phyloP scores from a whole-genome alignment of 75 land plant genomes.

The Adiantum capillusveneris region DNA sequence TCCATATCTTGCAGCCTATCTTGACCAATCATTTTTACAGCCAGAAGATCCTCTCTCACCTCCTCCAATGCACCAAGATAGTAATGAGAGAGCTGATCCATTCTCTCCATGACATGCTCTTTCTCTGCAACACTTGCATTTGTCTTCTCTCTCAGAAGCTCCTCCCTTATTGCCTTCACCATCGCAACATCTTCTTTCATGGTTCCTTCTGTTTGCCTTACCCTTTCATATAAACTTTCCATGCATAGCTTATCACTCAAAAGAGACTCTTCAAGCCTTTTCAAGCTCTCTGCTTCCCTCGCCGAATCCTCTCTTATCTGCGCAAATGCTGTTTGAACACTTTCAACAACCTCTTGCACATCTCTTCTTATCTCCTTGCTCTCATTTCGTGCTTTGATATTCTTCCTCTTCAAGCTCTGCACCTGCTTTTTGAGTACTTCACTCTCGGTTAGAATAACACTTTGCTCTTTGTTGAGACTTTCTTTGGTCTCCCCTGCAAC shows the following conservation, averaged over 20 bases:
- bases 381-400: constrained; percentile 2
- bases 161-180: constrained; percentile 8
- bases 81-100: constrained; percentile 27
- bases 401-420: constrained; percentile 6
- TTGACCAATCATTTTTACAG: constrained; percentile 24
- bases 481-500: too few relatives aligned
- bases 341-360: background rate
- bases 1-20: constrained; percentile 26
- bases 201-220: background rate
- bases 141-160: constrained; percentile 13
- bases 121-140: constrained; percentile 10
- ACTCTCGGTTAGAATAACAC: too few relatives aligned
- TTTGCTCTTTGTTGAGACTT: too few relatives aligned
- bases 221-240: background rate
- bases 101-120: constrained; percentile 21
- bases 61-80: constrained; percentile 37
- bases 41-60: constrained; percentile 25
- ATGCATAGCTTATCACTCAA: background rate
- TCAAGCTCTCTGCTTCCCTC: background rate
- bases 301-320: background rate
- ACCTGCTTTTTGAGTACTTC: background rate
- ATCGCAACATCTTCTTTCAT: background rate
- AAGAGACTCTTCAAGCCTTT: background rate
- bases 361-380: constrained; percentile 14
- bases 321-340: background rate